phyloP scores from a whole-genome alignment of 192 early-diverging fungal species.

The Coemansia sp. region DNA sequence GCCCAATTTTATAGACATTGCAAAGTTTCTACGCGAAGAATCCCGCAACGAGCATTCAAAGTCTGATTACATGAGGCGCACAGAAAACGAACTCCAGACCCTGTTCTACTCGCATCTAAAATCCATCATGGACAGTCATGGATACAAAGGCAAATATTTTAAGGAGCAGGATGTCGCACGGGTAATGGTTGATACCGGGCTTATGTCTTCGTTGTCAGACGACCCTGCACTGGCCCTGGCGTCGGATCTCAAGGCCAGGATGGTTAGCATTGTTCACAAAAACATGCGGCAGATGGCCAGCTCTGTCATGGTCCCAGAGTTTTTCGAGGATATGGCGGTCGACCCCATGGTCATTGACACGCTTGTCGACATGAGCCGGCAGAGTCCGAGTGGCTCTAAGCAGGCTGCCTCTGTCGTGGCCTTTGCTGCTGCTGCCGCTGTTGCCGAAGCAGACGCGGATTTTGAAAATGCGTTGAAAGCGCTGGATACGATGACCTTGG shows the following conservation, averaged over 20 bases:
- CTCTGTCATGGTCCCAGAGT: constrained; percentile 23
- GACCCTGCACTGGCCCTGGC: constrained; percentile 39
- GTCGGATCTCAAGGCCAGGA: constrained; percentile 34
- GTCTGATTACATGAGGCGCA: constrained; percentile 27
- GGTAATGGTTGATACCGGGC: constrained; percentile 34
- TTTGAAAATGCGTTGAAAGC: constrained; percentile 14
- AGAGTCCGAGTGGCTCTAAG: not conserved
- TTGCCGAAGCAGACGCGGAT: constrained; percentile 2
- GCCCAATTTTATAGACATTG: constrained; percentile 14
- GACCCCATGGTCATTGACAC: constrained; percentile 27
- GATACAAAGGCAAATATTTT: constrained; percentile 24
- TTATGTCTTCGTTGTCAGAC: constrained; percentile 30
- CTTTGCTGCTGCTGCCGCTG: not conserved
- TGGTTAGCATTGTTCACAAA: constrained; percentile 32
- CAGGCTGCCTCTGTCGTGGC: constrained; percentile 5
- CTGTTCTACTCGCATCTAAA: constrained; percentile 31
- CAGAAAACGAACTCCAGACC: constrained; percentile 36
- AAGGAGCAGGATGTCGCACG: constrained; percentile 27
- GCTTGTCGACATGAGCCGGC: constrained; percentile 18
- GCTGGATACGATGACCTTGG: not conserved
- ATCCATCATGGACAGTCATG: constrained; percentile 37
- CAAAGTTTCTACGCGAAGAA: constrained; percentile 15
- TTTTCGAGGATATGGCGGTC: constrained; percentile 22
- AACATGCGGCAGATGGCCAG: constrained; percentile 28
- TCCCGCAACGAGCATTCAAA: constrained; percentile 12